These are phyloP conservation scores for Haberlea rhodopensis DNA, from an alignment of 257 asterid species.

Conservation along the genomic window DNA sequence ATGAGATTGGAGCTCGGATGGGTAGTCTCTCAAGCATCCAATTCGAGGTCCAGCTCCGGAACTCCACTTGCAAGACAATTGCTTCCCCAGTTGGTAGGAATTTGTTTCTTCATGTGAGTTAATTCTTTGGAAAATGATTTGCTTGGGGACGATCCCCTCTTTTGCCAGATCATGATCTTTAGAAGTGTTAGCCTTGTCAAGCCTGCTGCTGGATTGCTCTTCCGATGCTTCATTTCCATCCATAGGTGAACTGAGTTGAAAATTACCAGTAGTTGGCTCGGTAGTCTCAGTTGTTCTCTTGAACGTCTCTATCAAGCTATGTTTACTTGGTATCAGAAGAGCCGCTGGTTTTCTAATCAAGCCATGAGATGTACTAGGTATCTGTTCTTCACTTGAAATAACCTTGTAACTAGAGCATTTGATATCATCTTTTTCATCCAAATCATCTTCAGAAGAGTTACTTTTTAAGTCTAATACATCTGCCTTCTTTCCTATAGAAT, in stretches of 20 bases:
- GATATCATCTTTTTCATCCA: neutral
- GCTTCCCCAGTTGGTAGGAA: conserved; percentile 20
- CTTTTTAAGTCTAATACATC: neutral
- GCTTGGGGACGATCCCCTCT: neutral
- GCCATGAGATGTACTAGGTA: conserved; percentile 2
- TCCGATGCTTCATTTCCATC: conserved; percentile 5
- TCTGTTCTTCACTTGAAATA: neutral
- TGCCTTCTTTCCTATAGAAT: conserved; percentile 1
- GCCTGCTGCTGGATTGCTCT: neutral
- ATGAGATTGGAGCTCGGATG: conserved; percentile 20
- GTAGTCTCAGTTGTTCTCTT: neutral
- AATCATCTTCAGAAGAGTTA: neutral
- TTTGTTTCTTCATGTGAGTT: conserved; percentile 20
- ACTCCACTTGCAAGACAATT: conserved; percentile 19
- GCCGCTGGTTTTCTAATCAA: conserved; percentile 13
- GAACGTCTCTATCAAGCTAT: conserved; percentile 17
- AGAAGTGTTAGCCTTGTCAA: neutral
- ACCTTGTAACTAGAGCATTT: neutral
- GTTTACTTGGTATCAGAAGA: conserved; percentile 18
- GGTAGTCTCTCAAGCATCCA: conserved; percentile 19
- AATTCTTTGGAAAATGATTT: conserved; percentile 6
- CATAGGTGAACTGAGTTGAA: neutral
- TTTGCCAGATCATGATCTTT: neutral
- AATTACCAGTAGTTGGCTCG: neutral
- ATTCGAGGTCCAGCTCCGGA: conserved; percentile 28